These are phyloP conservation scores for Zopfia rhizophila DNA, from an alignment of 2,329 filamentous ascomycete species.

Conservation along the genomic window DNA sequence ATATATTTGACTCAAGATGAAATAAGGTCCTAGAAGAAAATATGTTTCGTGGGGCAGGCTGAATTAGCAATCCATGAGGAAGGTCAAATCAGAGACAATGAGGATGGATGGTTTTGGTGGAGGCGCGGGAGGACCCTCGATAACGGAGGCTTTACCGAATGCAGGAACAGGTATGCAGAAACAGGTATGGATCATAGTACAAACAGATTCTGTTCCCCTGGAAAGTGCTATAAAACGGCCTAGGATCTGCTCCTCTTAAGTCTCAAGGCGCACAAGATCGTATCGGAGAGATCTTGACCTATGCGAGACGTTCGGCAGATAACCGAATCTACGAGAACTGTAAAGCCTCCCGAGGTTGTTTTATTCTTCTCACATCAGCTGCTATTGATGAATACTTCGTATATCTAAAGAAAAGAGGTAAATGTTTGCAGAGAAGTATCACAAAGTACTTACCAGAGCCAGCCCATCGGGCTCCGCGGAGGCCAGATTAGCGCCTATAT, in stretches of 20 bases:
- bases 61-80: constrained; percentile 32
- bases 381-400: constrained; percentile 9
- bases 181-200: constrained; percentile 19
- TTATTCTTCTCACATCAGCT: constrained; percentile 2
- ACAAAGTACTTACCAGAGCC: too few species aligned
- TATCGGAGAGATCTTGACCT: constrained; percentile 16
- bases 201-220: constrained; percentile 23
- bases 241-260: constrained; percentile 16
- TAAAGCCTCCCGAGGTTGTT: constrained; percentile 3
- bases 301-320: constrained; percentile 15
- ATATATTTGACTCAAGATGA: constrained; percentile 35
- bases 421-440: constrained; percentile 4
- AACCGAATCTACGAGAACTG: constrained; percentile 8
- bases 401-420: too few species aligned
- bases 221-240: constrained; percentile 21
- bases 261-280: constrained; percentile 11
- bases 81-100: constrained; percentile 33
- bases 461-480: constrained; percentile 14
- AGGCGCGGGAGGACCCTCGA: constrained; percentile 28
- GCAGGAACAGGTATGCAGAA: constrained; percentile 36
- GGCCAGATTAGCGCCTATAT: constrained; percentile 14
- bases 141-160: constrained; percentile 34
- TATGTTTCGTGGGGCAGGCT: constrained; percentile 34
- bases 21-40: constrained; percentile 17
- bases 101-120: constrained; percentile 34